These are phyloP conservation scores for Monilinia fructicola DNA, from an alignment of 2,329 filamentous ascomycete genomes.

Conservation along the genomic window DNA sequence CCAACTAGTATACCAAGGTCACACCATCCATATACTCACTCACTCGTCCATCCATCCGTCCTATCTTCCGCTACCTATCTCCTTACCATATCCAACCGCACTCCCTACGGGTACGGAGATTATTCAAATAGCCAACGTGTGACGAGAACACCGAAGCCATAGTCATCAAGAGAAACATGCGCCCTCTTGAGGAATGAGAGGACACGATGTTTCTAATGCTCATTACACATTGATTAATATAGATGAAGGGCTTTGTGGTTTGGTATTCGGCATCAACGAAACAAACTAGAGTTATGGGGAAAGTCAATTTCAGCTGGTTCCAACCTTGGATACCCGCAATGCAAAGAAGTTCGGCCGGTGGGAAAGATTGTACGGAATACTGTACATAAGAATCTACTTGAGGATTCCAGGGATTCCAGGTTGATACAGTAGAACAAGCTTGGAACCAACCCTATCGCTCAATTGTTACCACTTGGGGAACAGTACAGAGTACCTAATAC, in stretches of 20 bases:
- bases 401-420: no score
- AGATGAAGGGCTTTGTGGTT: not conserved
- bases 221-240: slow-evolving; percentile 9
- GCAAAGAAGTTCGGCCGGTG: no score
- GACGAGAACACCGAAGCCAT: slow-evolving; percentile 6
- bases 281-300: not conserved
- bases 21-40: no score
- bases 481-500: no score
- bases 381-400: no score
- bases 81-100: slow-evolving; percentile 1
- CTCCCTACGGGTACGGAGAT: not conserved
- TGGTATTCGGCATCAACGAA: not conserved
- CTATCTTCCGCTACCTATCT: not conserved
- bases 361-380: no score
- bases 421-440: not conserved
- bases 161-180: not conserved
- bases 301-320: slow-evolving; percentile 5
- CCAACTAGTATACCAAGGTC: no score
- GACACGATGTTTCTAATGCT: not conserved
- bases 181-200: not conserved
- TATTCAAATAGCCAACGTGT: not conserved
- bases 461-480: no score
- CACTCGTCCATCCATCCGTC: not conserved
- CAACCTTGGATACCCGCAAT: not conserved
- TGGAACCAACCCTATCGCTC: not conserved